Base-by-base conservation (phyloP, 1,284 basidiomycete genomes). In the Ceratobasidium sp. region DNA sequence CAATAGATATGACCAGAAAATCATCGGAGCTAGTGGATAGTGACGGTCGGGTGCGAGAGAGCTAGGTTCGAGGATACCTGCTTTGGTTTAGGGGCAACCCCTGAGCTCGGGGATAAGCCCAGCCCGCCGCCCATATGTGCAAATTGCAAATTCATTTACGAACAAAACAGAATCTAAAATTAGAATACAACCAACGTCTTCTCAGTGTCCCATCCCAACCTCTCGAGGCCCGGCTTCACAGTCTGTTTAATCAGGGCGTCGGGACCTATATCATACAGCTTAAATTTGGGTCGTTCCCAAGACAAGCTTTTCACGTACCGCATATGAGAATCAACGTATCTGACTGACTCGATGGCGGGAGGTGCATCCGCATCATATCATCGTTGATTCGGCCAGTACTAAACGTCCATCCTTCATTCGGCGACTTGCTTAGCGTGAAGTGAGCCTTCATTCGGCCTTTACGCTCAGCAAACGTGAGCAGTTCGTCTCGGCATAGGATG, bases 401-500 rank as follows among this genome's bases (percentile, higher is more conserved):
- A 64, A 83, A 80, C 0, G 62, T 73, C 87, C 87, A 88, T 7
- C 74, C 78, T 0, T 77, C 75, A 32, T n/a, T 43, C 1, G 82
- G 79, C 8, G 81, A 75, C 0, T 76, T 73, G 76, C 82, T 77
- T 32, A 89, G 81, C 3, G 85, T 84, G 76, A 89, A 83, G 76
- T 85, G 85, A 57, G 88, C 76, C 30, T 78, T 80, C 75, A 87
- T 81, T 3, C 85, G 82, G n/a, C 78, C 75, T 5, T 76, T 75
- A 28, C 83, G 79, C 13, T 82, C 77, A n/a, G 66, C 67, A 3
- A 76, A 74, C 13, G 80, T 78, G 13, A 89, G 76, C 0, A 90
- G 82, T 70, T 89, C 86, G 30, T 83, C 81, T 28, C 83, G 81
- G 74, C 84, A 86, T 41, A 89, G 82, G 70, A 89, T 89, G 76